Conservation (phyloP, 345 rosid genomes). For the Gossypioides kirkii region DNA sequence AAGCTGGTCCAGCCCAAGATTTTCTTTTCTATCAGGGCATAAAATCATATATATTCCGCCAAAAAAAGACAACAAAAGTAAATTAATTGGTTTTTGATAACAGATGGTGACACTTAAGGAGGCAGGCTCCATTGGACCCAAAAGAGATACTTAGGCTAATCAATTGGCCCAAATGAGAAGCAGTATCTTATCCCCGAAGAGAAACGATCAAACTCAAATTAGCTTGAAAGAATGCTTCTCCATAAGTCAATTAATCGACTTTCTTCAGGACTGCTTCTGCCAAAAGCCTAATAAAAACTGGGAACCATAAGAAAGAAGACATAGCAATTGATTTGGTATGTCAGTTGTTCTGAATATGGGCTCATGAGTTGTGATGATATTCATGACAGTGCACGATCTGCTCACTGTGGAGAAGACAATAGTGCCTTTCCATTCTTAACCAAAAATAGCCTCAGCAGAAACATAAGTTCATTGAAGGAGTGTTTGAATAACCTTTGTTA, state of each 20-base stretch:
- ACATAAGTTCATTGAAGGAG: too few relatives aligned
- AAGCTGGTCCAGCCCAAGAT: not conserved
- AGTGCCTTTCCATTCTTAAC: too few relatives aligned
- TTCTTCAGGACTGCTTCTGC: too few relatives aligned
- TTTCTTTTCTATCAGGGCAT: not conserved
- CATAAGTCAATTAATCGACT: too few relatives aligned
- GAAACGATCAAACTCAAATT: too few relatives aligned
- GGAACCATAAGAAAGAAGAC: not conserved
- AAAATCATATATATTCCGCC: not conserved
- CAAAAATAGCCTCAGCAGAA: too few relatives aligned
- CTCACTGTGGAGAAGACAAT: too few relatives aligned
- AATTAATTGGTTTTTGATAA: not conserved
- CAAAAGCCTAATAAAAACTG: not conserved
- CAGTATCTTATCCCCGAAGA: too few relatives aligned
- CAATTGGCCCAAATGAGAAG: not conserved
- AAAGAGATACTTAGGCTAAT: not conserved
- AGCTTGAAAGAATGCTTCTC: too few relatives aligned
- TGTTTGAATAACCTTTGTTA: too few relatives aligned
- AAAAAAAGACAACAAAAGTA: not conserved
- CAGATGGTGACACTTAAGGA: not conserved
- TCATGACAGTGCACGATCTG: not conserved
- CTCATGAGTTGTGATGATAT: not conserved
- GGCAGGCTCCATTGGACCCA: not conserved
- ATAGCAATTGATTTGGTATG: conserved; percentile 9
- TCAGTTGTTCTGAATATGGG: not conserved